Base-by-base conservation (phyloP, 805 yeast species). In the Zygoascus biomembranicola region DNA sequence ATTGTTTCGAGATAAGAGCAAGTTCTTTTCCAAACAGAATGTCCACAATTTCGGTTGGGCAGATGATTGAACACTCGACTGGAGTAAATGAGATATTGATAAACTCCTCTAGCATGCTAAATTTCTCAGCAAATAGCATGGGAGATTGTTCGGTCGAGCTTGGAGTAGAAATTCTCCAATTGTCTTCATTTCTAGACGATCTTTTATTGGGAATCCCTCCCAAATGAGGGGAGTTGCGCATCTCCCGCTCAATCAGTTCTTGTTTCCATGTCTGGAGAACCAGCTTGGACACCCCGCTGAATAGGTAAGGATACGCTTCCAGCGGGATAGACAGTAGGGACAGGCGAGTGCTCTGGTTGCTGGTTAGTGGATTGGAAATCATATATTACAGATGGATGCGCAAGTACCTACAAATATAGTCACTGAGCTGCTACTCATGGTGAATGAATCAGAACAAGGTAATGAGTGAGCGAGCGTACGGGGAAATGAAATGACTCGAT, bases 61-160 rank as follows among this genome's bases (percentile, higher is more conserved):
- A 78, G 57, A 83, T 81, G 6, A 83, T 67, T 0, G 87, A 81
- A 56, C 84, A 77, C 60, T 82, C 87, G n/a, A 69, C 64, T 0
- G 84, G 84, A 0, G 85, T 79, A 60, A 79, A 77, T 1, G 85
- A 83, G 37, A 83, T 70, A 61, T 80, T 85, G 61, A 80, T 77
- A 62, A 83, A 81, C 32, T 74, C 73, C 51, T 73, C 78, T 35
- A 63, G 45, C 20, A 49, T 48, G 14, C 49, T 55, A 32, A 51
- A 50, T 32, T 55, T 58, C 18, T 54, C 55, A 11, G 41, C 49
- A 18, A 14, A 31, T 3, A 52, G 19, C 39, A 39, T 14, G 43
- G 45, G 46, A 8, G 32, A 20, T 16, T 18, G 11, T 49, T 28
- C 41, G 43, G 52, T 61, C 16, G 51, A 14, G 6, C 37, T 43